Evolutionary conservation across 2,329 filamentous ascomycete genomes (phyloP).

Genomic region (Falciphora oryzae): DNA sequence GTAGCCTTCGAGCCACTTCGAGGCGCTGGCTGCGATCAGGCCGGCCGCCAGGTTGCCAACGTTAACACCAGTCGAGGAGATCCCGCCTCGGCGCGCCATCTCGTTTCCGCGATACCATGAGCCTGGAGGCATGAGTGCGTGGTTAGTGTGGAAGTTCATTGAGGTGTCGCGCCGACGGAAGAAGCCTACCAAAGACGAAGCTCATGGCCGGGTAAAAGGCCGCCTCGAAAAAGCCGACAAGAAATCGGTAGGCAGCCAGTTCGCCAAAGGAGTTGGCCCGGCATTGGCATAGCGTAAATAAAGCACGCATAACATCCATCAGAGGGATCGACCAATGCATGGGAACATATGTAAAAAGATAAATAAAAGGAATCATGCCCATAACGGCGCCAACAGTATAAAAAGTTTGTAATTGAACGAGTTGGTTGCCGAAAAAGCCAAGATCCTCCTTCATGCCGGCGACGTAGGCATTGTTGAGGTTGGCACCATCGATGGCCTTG

Average conservation of each 20-base stretch:
- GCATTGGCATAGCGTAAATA: conserved; percentile 12
- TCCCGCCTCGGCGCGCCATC: background rate
- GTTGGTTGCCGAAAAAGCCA: conserved; percentile 20
- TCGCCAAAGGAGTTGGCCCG: conserved; percentile 16
- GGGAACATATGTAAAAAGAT: conserved; percentile 22
- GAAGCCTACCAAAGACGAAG: conserved; percentile 22
- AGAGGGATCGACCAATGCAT: conserved; percentile 19
- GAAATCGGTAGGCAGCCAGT: conserved; percentile 27
- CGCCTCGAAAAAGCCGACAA: conserved; percentile 27
- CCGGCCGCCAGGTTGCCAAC: background rate
- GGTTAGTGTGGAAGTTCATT: background rate
- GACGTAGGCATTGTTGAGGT: conserved; percentile 22
- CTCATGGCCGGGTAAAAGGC: conserved; percentile 24
- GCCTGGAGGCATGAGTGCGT: background rate
- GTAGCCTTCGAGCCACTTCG: conserved; percentile 12
- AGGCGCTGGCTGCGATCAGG: background rate
- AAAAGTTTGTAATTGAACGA: conserved; percentile 15
- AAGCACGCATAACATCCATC: conserved; percentile 25
- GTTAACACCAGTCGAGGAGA: background rate
- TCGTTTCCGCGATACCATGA: background rate
- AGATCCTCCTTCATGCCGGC: conserved; percentile 24
- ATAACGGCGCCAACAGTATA: conserved; percentile 16
- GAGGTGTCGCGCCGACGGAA: background rate
- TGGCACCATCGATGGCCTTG: conserved; percentile 24
- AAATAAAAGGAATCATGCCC: conserved; percentile 12